A percentile compares a stretch with the other conserved stretches of the same genome.
Evolutionary conservation across 1,284 basidiomycete genomes (phyloP).

Genomic region (Cystobasidium sp.): DNA sequence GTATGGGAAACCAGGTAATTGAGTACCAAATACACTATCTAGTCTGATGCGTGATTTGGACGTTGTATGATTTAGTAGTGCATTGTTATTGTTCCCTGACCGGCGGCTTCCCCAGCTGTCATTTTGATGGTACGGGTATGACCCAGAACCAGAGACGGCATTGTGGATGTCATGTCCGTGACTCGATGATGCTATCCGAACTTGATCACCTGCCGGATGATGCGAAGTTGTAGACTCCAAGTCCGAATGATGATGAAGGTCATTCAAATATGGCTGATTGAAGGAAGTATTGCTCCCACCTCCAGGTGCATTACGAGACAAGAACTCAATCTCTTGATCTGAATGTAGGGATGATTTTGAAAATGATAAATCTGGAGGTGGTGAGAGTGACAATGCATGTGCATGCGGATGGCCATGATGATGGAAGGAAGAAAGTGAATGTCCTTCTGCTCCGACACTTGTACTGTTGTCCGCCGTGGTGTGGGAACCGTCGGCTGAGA

Average conservation of each 20-base stretch:
- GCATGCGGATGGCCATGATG: not conserved
- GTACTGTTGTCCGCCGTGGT: not conserved
- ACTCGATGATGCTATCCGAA: slow-evolving; percentile 10
- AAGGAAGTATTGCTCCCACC: slow-evolving; percentile 4
- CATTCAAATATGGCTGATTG: slow-evolving; percentile 20
- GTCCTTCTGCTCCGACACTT: slow-evolving; percentile 6
- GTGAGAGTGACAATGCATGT: slow-evolving; percentile 19
- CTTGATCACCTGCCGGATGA: not conserved
- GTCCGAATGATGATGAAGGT: not conserved
- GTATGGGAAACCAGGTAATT: slow-evolving; percentile 42
- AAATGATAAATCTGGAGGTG: slow-evolving; percentile 39
- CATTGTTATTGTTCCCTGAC: slow-evolving; percentile 4
- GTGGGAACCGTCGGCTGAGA: not conserved
- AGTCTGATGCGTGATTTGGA: slow-evolving; percentile 32
- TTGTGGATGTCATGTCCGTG: not conserved
- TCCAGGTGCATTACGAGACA: slow-evolving; percentile 1
- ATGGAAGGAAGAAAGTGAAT: not conserved
- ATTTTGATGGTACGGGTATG: slow-evolving; percentile 3
- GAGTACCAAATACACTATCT: slow-evolving; percentile 36
- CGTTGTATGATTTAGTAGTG: not conserved
- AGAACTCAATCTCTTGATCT: slow-evolving; percentile 35
- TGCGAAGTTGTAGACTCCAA: no score
- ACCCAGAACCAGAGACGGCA: not conserved
- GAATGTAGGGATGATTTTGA: slow-evolving; percentile 37
- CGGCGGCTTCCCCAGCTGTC: slow-evolving; percentile 31